A percentile compares a stretch with the other conserved stretches of the same genome.
Evolutionary conservation across 1,139 yeast genomes (phyloP).

Genomic region (Arxiozyma slooffiae): DNA sequence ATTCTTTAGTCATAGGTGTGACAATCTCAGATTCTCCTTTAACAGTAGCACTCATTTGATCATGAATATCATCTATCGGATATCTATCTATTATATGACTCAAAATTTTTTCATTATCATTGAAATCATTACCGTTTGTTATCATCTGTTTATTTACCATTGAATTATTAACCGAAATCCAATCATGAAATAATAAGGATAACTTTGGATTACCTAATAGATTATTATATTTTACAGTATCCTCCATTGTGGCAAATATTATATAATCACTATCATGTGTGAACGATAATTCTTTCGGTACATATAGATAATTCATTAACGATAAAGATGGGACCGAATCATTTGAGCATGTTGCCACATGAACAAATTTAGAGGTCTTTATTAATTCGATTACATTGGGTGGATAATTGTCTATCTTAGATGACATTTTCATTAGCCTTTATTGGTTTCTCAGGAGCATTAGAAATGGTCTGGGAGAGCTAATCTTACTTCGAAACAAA

Average conservation of each 20-base stretch:
- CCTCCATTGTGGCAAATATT: slow-evolving; percentile 58
- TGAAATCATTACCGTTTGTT: background rate
- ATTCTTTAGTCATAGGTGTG: slow-evolving; percentile 32
- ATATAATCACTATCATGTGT: slow-evolving; percentile 36
- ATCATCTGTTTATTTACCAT: slow-evolving; percentile 18
- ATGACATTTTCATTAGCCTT: slow-evolving; percentile 1
- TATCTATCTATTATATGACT: slow-evolving; percentile 51
- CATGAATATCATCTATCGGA: slow-evolving; percentile 47
- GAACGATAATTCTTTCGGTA: slow-evolving; percentile 34
- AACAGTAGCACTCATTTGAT: slow-evolving; percentile 69
- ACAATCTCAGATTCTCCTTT: slow-evolving; percentile 58
- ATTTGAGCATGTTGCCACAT: slow-evolving; percentile 64
- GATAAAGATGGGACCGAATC: slow-evolving; percentile 70
- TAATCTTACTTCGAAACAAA: no score
- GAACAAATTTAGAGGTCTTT: slow-evolving; percentile 57
- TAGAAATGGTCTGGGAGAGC: no score
- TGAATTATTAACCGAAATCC: slow-evolving; percentile 54
- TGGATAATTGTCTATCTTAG: slow-evolving; percentile 38
- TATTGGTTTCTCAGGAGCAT: background rate
- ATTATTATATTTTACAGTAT: slow-evolving; percentile 63
- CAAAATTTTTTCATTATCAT: slow-evolving; percentile 40
- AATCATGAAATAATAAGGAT: slow-evolving; percentile 79
- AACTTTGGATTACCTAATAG: slow-evolving; percentile 61
- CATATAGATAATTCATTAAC: slow-evolving; percentile 77
- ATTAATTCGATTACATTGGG: slow-evolving; percentile 45